Evolutionary conservation across 768 basidiomycete species (phyloP), one percentile per base, ranked within the genome.

Genomic region (Tremella fuciformis): DNA sequence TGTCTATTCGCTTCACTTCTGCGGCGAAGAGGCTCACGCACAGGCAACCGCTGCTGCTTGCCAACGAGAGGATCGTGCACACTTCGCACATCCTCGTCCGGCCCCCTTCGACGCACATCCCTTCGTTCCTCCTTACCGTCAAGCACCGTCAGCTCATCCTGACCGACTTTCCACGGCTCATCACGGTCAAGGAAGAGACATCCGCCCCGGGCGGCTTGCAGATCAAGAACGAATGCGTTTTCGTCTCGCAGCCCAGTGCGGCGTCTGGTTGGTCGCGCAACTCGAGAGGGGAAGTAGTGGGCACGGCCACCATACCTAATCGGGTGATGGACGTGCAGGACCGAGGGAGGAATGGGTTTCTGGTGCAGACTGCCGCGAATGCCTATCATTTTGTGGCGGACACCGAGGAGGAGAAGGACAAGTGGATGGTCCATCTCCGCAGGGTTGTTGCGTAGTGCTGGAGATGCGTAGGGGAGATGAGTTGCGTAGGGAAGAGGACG

Each of bases 121-220:
- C 71, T 8, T 55, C 66, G 6, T 70, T 75, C 60, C 59, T 76
- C n/a, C 57, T 69, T 3, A 59, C 63, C n/a, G 58, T 50, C 8
- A 75, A 69, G 49, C 60, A 58, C n/a, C 67, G 74, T 9, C 60
- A 64, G 38, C 55, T 75, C 24, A 63, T 73, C 40, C 42, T 73
- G 4, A 70, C 71, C 22, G 71, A 71, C 49, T 69, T 73, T 56
- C 73, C 71, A 18, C 59, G 75, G 29, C 59, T 76, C n/a, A 66
- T 76, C 18, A 65, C 65, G 18, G 66, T 75, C 48, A 74, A 73
- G 59, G 71, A 73, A 49, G 75, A 76, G 50, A 16, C 44, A 24
- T 21, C 53, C 15, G 39, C 22, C 18, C 39, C 25, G 55, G 8
- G 8, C 11, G 50, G 42, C 34, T 56, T 70, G 56, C 70, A 60